Evolutionary conservation across 164 flowering plant species (phyloP).

Genomic region (Stephania cephalantha): DNA sequence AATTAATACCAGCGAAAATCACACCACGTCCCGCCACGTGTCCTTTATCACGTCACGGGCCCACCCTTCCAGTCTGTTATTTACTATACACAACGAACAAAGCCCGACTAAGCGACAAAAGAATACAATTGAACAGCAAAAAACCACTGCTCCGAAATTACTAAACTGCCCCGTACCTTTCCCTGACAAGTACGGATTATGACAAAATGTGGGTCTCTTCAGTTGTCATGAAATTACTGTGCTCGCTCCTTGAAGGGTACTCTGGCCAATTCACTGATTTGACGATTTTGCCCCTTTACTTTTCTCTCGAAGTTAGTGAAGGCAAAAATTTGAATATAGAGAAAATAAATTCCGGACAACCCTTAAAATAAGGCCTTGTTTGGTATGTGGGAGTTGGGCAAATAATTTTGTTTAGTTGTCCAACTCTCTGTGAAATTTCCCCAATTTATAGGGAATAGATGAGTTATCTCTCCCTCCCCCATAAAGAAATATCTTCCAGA

Average conservation of each 20-base stretch:
- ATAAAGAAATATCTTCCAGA: no score
- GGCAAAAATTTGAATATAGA: no score
- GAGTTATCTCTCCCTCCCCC: no score
- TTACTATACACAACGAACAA: background rate
- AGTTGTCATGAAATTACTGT: background rate
- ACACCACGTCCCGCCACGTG: background rate
- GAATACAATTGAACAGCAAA: background rate
- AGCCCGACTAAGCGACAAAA: background rate
- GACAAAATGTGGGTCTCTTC: background rate
- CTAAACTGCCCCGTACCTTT: background rate
- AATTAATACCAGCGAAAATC: background rate
- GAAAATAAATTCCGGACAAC: no score
- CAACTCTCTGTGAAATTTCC: no score
- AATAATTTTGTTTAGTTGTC: no score
- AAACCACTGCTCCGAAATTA: background rate
- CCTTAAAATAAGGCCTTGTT: no score
- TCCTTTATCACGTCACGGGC: background rate
- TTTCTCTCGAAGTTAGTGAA: no score
- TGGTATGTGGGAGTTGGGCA: no score
- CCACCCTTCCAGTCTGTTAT: background rate
- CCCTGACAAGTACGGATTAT: background rate
- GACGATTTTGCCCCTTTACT: background rate
- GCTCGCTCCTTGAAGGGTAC: background rate
- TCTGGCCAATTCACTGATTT: background rate
- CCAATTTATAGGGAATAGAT: no score